Evolutionary conservation across 75 land plant species (phyloP).

Genomic region (Pseudotsuga menziesii): DNA sequence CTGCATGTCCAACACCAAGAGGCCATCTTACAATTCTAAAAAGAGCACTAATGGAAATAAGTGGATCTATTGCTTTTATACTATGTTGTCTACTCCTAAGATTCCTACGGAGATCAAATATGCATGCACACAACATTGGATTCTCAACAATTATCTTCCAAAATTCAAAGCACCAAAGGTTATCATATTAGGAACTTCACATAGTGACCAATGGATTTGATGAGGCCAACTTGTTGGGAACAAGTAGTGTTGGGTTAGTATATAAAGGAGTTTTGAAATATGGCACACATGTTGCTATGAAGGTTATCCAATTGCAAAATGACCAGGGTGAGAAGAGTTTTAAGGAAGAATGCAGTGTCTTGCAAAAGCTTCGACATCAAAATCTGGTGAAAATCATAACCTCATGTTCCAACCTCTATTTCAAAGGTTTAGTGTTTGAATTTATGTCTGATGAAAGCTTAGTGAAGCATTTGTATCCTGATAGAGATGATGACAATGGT

Average conservation of each 20-base stretch:
- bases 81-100: background rate
- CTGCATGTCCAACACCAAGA: no score
- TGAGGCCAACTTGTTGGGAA: background rate
- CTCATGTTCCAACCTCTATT: conserved; percentile 14
- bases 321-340: conserved; percentile 27
- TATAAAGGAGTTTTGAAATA: conserved; percentile 22
- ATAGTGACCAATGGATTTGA: background rate
- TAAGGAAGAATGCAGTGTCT: conserved; percentile 21
- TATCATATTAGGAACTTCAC: background rate
- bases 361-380: conserved; percentile 27
- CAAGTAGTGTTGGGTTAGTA: conserved; percentile 23
- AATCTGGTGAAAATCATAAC: conserved; percentile 23
- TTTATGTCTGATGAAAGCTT: conserved; percentile 18
- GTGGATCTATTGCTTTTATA: background rate
- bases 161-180: background rate
- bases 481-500: background rate
- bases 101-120: background rate
- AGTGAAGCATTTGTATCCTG: conserved; percentile 13
- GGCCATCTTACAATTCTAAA: no score
- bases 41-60: no score
- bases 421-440: conserved; percentile 12
- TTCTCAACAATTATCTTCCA: background rate
- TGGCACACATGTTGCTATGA: conserved; percentile 27
- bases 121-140: background rate
- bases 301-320: conserved; percentile 14